Conservation (phyloP, 768 basidiomycete genomes). For the Lactifluus hygrophoroides region DNA sequence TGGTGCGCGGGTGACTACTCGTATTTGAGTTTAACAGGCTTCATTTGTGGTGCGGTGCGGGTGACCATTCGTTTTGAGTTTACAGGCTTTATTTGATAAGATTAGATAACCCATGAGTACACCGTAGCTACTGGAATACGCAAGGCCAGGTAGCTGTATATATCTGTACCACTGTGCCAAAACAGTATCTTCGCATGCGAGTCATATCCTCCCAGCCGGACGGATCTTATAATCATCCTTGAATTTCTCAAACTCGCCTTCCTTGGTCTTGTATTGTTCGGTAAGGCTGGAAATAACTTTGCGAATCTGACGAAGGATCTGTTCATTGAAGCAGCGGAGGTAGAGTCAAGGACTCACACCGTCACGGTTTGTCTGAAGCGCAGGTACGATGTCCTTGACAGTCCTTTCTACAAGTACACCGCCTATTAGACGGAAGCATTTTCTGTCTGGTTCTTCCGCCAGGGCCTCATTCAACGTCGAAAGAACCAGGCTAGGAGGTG, state of each 20-base stretch:
- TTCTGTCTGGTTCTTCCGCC: slow-evolving; percentile 77
- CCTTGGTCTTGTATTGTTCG: slow-evolving; percentile 85
- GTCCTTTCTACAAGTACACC: slow-evolving; percentile 94
- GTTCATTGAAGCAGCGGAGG: slow-evolving; percentile 10
- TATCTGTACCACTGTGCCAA: neutral
- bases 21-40: too few species aligned
- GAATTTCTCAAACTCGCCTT: slow-evolving; percentile 73
- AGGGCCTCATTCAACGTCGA: slow-evolving; percentile 78
- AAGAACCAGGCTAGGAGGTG: slow-evolving; percentile 66
- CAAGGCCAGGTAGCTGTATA: too few species aligned
- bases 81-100: neutral
- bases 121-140: neutral
- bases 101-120: slow-evolving; percentile 4
- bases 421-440: slow-evolving; percentile 94
- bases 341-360: slow-evolving; percentile 46
- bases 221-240: slow-evolving; percentile 73
- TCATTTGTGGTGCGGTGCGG: too few species aligned
- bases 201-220: slow-evolving; percentile 28
- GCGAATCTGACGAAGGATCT: slow-evolving; percentile 50
- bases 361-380: slow-evolving; percentile 80
- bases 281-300: slow-evolving; percentile 70
- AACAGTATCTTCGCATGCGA: neutral
- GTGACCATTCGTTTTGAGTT: too few species aligned
- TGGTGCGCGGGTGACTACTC: too few species aligned
- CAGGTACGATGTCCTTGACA: slow-evolving; percentile 89